Percentiles rank a stretch among this genome's conserved stretches.
Conservation (phyloP, 75 land plant species). For the Cryptomeria japonica region DNA sequence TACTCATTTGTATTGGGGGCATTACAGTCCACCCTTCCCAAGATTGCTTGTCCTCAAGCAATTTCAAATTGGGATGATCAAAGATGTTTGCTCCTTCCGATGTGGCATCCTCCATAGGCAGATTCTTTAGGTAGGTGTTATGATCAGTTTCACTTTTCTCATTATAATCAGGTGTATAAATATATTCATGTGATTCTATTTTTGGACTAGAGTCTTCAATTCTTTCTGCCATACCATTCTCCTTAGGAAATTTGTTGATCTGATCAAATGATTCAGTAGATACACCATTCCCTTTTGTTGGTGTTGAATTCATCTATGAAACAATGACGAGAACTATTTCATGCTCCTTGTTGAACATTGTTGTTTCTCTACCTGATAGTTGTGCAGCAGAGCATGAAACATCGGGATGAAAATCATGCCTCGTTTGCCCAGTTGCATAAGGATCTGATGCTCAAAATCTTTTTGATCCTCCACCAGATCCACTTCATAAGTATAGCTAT, state of each 20-base stretch:
- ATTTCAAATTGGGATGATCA: no score
- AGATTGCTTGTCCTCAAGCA: no score
- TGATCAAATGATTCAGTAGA: neutral
- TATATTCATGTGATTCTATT: neutral
- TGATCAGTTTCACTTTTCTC: neutral
- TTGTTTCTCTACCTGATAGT: neutral
- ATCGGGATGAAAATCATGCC: neutral
- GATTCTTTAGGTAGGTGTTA: neutral
- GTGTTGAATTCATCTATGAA: neutral
- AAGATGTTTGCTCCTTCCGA: no score
- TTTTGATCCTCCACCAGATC: neutral
- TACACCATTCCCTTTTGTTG: neutral
- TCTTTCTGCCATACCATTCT: constrained; percentile 1
- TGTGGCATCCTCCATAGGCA: neutral
- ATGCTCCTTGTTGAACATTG: neutral
- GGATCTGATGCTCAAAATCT: neutral
- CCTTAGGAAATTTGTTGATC: neutral
- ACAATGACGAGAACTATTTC: neutral
- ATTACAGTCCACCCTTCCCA: no score
- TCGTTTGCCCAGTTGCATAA: neutral
- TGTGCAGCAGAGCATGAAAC: neutral
- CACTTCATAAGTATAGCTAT: neutral
- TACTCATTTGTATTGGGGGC: no score
- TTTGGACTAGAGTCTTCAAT: neutral
- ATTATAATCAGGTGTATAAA: neutral